Evolutionary conservation across 768 basidiomycete species (phyloP).

Genomic region (Hygrophoropsis aurantiaca): DNA sequence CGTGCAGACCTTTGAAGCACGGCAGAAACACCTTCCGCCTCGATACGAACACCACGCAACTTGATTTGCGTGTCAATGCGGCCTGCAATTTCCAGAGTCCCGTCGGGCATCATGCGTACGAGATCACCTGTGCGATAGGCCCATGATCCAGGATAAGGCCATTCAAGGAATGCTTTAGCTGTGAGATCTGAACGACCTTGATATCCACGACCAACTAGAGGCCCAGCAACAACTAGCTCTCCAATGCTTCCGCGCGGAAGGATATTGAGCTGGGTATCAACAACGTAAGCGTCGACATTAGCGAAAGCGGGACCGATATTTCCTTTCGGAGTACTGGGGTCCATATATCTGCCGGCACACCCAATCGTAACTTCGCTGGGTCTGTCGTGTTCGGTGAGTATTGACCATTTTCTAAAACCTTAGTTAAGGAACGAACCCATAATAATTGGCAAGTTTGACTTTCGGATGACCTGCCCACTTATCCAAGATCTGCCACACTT

Average conservation of each 20-base stretch:
- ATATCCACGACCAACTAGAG: constrained; percentile 51
- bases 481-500: constrained; percentile 34
- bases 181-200: constrained; percentile 45
- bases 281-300: constrained; percentile 37
- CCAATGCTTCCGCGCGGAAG: constrained; percentile 44
- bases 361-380: constrained; percentile 56
- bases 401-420: neutral
- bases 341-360: constrained; percentile 46
- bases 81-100: constrained; percentile 47
- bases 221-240: constrained; percentile 51
- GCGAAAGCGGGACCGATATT: constrained; percentile 46
- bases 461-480: constrained; percentile 47
- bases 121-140: constrained; percentile 53
- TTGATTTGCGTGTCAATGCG: constrained; percentile 55
- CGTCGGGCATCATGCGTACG: constrained; percentile 50
- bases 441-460: constrained; percentile 48
- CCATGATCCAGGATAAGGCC: constrained; percentile 39
- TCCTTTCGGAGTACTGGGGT: constrained; percentile 36
- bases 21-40: constrained; percentile 50
- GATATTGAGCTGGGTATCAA: constrained; percentile 41
- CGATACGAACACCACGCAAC: constrained; percentile 53
- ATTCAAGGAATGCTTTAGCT: constrained; percentile 44
- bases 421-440: constrained; percentile 35
- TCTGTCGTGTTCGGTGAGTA: constrained; percentile 12
- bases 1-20: constrained; percentile 29